phyloP scores from a whole-genome alignment of 371 early-diverging fungal genomes.

The Capniomyces stellatus region DNA sequence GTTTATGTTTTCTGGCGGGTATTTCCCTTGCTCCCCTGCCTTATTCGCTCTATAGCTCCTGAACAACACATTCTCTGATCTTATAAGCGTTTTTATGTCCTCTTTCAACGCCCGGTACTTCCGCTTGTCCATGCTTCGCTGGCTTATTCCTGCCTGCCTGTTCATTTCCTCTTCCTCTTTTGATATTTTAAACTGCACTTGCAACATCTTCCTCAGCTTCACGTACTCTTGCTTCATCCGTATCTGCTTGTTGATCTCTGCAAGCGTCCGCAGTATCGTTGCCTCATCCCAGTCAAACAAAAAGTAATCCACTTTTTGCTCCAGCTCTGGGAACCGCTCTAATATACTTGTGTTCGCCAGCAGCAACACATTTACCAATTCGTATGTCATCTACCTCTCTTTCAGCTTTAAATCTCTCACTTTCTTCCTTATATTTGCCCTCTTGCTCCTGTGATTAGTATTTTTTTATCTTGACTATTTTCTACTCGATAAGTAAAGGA shows the following conservation, averaged over 20 bases:
- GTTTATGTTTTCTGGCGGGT: conserved; percentile 25
- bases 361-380: conserved; percentile 19
- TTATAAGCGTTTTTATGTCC: not conserved
- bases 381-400: too few relatives aligned
- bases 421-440: too few relatives aligned
- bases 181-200: too few relatives aligned
- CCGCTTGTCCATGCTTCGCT: too few relatives aligned
- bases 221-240: conserved; percentile 10
- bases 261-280: conserved; percentile 4
- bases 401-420: too few relatives aligned
- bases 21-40: conserved; percentile 8
- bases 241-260: conserved; percentile 12
- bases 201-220: not conserved
- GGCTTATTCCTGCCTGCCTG: too few relatives aligned
- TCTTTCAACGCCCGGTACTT: not conserved
- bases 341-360: conserved; percentile 19
- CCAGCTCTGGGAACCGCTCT: conserved; percentile 21
- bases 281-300: conserved; percentile 17
- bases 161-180: not conserved
- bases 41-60: conserved; percentile 5
- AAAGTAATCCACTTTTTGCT: conserved; percentile 24
- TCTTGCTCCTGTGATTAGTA: too few relatives aligned
- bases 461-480: too few relatives aligned
- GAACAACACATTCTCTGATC: not conserved
- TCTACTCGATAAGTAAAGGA: too few relatives aligned